A percentile compares a stretch with the other conserved stretches of the same genome.
phyloP scores from a whole-genome alignment of 1,284 basidiomycete species.

The Ceratobasidium sp. region DNA sequence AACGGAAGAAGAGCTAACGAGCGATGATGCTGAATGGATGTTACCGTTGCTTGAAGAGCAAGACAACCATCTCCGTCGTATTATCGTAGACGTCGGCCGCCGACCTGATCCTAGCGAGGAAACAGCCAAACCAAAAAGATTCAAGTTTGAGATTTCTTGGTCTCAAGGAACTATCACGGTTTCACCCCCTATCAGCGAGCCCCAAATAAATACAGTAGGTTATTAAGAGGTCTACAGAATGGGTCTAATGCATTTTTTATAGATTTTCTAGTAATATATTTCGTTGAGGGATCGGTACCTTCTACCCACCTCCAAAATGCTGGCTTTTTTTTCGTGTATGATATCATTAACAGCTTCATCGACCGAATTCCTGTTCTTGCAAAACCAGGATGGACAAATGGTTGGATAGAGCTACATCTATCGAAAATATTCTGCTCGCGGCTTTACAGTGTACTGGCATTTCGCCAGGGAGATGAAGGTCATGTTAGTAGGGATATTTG shows the following conservation, averaged over 20 bases:
- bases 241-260: neutral
- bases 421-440: too few relatives aligned
- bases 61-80: neutral
- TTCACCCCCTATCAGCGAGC: conserved; percentile 21
- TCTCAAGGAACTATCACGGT: conserved; percentile 2
- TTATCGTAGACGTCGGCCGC: conserved; percentile 20
- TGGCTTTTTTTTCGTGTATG: neutral
- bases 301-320: neutral
- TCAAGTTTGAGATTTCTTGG: conserved; percentile 6
- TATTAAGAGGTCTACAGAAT: neutral
- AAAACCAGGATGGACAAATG: too few relatives aligned
- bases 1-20: neutral
- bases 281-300: neutral
- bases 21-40: conserved; percentile 4
- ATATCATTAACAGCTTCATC: neutral
- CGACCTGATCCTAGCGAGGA: neutral
- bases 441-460: too few relatives aligned
- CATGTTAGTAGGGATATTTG: too few relatives aligned
- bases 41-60: conserved; percentile 4
- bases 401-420: too few relatives aligned
- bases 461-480: too few relatives aligned
- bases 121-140: neutral
- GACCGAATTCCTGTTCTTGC: neutral
- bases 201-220: conserved; percentile 23
- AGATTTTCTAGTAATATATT: conserved; percentile 27